phyloP scores from a whole-genome alignment of 768 basidiomycete genomes.

The Suillus plorans region DNA sequence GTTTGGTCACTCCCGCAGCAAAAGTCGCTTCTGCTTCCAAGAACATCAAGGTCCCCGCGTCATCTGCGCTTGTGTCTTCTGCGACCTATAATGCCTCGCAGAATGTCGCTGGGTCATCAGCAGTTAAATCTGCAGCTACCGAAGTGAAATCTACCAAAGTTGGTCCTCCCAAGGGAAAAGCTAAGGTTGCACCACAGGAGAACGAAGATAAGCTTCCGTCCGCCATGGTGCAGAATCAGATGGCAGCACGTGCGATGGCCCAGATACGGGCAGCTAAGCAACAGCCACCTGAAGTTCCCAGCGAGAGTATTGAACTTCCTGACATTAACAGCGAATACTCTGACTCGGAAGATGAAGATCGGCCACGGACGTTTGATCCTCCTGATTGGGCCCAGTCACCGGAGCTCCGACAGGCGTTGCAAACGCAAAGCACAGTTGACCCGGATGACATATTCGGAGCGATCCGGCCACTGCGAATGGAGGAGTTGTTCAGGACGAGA shows the following conservation, averaged over 20 bases:
- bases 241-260: slow-evolving; percentile 70
- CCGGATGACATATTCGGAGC: slow-evolving; percentile 92
- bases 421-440: slow-evolving; percentile 82
- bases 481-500: slow-evolving; percentile 83
- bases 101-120: slow-evolving; percentile 28
- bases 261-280: slow-evolving; percentile 61
- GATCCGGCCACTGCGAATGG: slow-evolving; percentile 85
- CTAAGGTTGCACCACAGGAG: slow-evolving; percentile 44
- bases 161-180: slow-evolving; percentile 47
- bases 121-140: slow-evolving; percentile 31
- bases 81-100: slow-evolving; percentile 40
- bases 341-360: slow-evolving; percentile 90
- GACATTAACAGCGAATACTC: slow-evolving; percentile 98
- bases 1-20: slow-evolving; percentile 22
- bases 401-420: slow-evolving; percentile 73
- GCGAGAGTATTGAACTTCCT: slow-evolving; percentile 87
- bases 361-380: slow-evolving; percentile 67
- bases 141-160: slow-evolving; percentile 36
- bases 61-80: slow-evolving; percentile 35
- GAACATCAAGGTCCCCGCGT: slow-evolving; percentile 35
- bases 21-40: slow-evolving; percentile 32
- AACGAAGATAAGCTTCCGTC: slow-evolving; percentile 60
- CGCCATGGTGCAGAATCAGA: slow-evolving; percentile 61
- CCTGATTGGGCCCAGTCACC: slow-evolving; percentile 94
- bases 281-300: slow-evolving; percentile 50